Evolutionary conservation across 257 asterid species (phyloP).

Genomic region (Fraxinus pennsylvanica): DNA sequence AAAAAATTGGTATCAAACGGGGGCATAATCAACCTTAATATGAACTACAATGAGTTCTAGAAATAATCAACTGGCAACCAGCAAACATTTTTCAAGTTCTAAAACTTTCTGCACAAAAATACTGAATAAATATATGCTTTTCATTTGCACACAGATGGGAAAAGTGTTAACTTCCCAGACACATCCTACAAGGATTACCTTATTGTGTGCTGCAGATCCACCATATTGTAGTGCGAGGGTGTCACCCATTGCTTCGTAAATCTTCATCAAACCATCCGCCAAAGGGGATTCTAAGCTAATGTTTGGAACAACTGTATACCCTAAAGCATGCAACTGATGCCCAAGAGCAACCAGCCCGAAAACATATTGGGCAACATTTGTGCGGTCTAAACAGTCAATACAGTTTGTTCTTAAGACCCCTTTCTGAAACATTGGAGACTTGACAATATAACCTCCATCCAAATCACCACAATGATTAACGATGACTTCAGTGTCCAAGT

Average conservation of each 20-base stretch:
- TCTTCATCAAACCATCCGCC: constrained; percentile 78
- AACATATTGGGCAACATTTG: constrained; percentile 93
- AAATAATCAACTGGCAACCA: neutral
- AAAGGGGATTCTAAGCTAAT: constrained; percentile 59
- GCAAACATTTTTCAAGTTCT: constrained; percentile 12
- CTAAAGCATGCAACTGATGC: constrained; percentile 77
- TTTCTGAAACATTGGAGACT: constrained; percentile 62
- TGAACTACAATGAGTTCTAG: neutral
- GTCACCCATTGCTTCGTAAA: constrained; percentile 94
- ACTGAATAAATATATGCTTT: neutral
- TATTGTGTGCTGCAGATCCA: constrained; percentile 97
- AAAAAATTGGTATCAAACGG: too few relatives aligned
- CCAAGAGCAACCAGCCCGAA: constrained; percentile 85
- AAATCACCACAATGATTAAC: constrained; percentile 21
- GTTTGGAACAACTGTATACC: constrained; percentile 48
- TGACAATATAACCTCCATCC: constrained; percentile 30
- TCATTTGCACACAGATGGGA: neutral
- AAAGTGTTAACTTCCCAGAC: constrained; percentile 10
- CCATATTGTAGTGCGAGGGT: constrained; percentile 93
- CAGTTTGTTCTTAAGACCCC: constrained; percentile 95
- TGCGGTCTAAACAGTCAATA: constrained; percentile 96
- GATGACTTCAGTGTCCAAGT: constrained; percentile 23
- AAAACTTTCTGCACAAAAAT: neutral
- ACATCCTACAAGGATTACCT: constrained; percentile 47
- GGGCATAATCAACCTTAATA: neutral